A percentile compares a stretch with the other conserved stretches of the same genome.
Conservation (phyloP, 257 asterid species). For the Solanum ahanhuiri region DNA sequence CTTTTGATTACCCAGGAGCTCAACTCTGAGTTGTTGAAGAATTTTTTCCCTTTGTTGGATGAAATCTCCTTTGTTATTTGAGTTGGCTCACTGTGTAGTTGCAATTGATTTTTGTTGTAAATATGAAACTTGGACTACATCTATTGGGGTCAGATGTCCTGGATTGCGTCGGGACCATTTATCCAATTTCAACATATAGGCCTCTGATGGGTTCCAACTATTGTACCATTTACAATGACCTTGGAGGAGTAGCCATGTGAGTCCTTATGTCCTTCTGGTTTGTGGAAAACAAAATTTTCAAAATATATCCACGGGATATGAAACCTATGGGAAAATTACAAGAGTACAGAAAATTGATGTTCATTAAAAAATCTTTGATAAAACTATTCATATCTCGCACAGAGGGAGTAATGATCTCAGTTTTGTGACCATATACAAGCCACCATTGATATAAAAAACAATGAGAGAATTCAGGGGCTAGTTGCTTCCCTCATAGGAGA, state of each 20-base stretch:
- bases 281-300: background rate
- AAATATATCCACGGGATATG: background rate
- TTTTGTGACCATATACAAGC: background rate
- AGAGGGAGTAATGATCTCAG: background rate
- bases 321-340: background rate
- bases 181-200: background rate
- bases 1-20: background rate
- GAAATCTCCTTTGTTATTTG: background rate
- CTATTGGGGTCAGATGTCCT: background rate
- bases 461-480: background rate
- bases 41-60: background rate
- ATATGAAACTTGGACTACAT: background rate
- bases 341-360: background rate
- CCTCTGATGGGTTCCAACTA: background rate
- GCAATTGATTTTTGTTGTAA: background rate
- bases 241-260: background rate
- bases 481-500: background rate
- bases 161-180: background rate
- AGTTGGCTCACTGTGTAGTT: background rate
- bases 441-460: background rate
- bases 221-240: background rate
- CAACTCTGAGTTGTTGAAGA: background rate
- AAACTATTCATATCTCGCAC: background rate
- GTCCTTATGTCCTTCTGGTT: background rate
- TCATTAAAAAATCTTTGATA: background rate